A percentile compares a stretch with the other conserved stretches of the same genome.
Conservation (phyloP, 257 asterid species). For the Cynanchum wilfordii region DNA sequence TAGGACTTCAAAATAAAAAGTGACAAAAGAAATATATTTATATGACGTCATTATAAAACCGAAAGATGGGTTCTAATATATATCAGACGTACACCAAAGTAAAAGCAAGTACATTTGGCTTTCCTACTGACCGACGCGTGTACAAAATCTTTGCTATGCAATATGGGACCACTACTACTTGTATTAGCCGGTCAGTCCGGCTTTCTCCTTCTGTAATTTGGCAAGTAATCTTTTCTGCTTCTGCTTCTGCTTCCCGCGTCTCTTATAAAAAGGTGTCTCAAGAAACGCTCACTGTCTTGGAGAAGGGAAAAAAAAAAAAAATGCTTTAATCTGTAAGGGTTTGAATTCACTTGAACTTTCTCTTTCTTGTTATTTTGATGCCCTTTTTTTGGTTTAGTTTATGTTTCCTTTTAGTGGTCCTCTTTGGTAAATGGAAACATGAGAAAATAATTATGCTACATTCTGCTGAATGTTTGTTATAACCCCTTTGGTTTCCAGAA, state of each 20-base stretch:
- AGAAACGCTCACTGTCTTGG: background rate
- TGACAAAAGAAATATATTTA: background rate
- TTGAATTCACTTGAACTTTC: background rate
- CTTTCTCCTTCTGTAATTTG: background rate
- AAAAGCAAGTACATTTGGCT: background rate
- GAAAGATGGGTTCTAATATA: background rate
- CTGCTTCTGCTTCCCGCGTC: slow-evolving; percentile 34
- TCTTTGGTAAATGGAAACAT: background rate
- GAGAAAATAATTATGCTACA: background rate
- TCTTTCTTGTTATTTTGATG: background rate
- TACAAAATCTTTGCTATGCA: slow-evolving; percentile 10
- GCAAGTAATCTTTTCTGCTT: slow-evolving; percentile 1
- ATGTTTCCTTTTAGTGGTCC: background rate
- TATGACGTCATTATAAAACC: background rate
- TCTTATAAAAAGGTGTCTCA: slow-evolving; percentile 18
- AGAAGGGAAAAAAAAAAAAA: background rate
- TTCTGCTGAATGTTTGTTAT: background rate
- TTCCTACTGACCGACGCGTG: slow-evolving; percentile 22
- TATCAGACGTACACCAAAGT: background rate
- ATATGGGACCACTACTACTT: slow-evolving; percentile 29
- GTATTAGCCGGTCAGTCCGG: slow-evolving; percentile 33
- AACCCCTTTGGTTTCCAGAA: background rate
- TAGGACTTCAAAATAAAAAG: background rate
- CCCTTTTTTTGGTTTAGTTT: background rate
- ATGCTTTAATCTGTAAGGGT: slow-evolving; percentile 22